Evolutionary conservation across 345 rosid species (phyloP).

Genomic region (Eucalyptus erythrocorys): DNA sequence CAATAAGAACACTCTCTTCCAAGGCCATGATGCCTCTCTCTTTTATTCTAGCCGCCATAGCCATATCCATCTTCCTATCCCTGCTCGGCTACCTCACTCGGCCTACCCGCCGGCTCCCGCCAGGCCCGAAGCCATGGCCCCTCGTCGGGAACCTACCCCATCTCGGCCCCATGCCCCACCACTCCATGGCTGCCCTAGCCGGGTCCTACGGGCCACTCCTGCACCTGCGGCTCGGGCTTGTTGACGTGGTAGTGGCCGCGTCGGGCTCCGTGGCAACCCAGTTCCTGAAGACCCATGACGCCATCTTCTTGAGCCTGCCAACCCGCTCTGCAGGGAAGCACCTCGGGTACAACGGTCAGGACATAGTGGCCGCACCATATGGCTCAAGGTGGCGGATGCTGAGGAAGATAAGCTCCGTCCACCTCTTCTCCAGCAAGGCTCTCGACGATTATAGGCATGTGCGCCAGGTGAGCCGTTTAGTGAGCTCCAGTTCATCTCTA

Average conservation of each 20-base stretch:
- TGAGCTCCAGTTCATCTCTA: background rate
- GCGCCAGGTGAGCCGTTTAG: conserved; percentile 40
- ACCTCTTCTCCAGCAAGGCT: conserved; percentile 84
- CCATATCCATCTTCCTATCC: background rate
- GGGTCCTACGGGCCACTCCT: conserved; percentile 58
- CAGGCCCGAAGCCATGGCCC: conserved; percentile 89
- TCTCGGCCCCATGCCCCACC: conserved; percentile 68
- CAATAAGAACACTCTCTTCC: background rate
- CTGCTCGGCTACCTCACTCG: conserved; percentile 10
- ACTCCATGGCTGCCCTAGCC: conserved; percentile 38
- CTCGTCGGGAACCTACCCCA: conserved; percentile 78
- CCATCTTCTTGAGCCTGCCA: conserved; percentile 80
- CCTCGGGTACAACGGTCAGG: conserved; percentile 73
- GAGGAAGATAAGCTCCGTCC: conserved; percentile 69
- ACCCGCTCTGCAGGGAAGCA: conserved; percentile 73
- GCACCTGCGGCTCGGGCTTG: conserved; percentile 62
- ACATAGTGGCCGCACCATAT: conserved; percentile 80
- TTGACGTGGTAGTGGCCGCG: conserved; percentile 65
- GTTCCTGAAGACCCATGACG: conserved; percentile 63
- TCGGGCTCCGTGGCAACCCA: conserved; percentile 79
- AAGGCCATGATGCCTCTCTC: background rate
- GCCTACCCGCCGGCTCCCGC: conserved; percentile 36
- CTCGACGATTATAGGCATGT: conserved; percentile 63
- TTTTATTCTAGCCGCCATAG: background rate
- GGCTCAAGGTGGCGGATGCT: conserved; percentile 85